Base-by-base conservation (phyloP, 1,284 basidiomycete genomes). In the Boletus chippewaensis region DNA sequence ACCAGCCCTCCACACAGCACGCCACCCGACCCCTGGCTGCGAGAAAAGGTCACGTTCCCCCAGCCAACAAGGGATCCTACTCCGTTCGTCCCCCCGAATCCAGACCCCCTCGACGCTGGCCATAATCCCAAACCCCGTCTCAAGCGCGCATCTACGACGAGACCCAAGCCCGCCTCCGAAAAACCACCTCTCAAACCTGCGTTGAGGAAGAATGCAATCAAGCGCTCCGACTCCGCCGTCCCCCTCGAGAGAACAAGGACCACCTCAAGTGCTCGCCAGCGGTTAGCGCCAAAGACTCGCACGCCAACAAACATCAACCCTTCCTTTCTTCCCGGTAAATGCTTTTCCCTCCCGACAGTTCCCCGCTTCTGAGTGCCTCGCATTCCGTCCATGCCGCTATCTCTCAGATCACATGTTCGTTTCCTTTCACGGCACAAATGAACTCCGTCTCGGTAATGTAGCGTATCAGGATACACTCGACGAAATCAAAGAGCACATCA, bases 331-430 rank as follows among this genome's bases (percentile, higher is more conserved):
- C 70, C 70, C 35, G 69, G 70, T 69, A 57, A 47, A 42, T 51
- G 11, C 41, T 46, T 53, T n/a, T 34, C 44, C 34, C 44, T 24
- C 49, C 45, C 48, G 38, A 47, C 45, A 29, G 24, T 26, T 9
- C 34, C 38, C 20, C 20, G 36, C 43, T 34, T 52, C 29, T 55
- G 40, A 50, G 50, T 44, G 54, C 55, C 52, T 49, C 49, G 29
- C 51, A 2, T 32, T 50, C 49, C 51, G 26, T 47, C 47, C 52
- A 49, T 59, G 57, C 57, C 54, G 47, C 59, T 49, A 54, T 47
- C 42, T 10, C 28, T 39, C 34, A 81, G 80, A 75, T 50, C 78
- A 81, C 56, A 73, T 81, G 71, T 78, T 81, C 57, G 68, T 82
- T 48, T 75, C 78, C 26, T 78, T 82, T 56, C 71, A 73, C 20